phyloP scores from a whole-genome alignment of 495 filamentous ascomycete species.

The Aspergillus sparsus region DNA sequence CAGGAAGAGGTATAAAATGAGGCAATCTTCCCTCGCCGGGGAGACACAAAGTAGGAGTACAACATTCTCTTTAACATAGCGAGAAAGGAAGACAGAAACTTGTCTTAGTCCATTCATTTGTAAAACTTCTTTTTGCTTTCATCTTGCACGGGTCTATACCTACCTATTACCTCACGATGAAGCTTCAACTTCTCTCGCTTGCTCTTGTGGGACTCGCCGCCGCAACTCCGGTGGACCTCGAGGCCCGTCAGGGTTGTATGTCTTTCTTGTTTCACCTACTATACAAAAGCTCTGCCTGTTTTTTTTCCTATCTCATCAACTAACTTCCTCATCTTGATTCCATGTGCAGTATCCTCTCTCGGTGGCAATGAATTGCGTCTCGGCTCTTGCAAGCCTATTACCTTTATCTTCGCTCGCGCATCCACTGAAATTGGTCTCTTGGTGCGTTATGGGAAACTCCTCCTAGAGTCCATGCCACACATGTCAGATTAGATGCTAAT shows the following conservation, averaged over 20 bases:
- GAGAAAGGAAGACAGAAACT: no score
- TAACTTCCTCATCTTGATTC: neutral
- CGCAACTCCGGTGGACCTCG: constrained; percentile 18
- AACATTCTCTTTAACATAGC: no score
- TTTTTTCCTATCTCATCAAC: neutral
- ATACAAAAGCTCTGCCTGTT: neutral
- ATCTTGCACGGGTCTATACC: neutral
- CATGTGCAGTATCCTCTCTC: neutral
- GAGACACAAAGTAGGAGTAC: no score
- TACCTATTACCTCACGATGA: neutral
- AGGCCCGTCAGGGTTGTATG: constrained; percentile 17
- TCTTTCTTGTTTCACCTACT: neutral
- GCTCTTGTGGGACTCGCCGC: constrained; percentile 22
- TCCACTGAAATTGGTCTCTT: constrained; percentile 54
- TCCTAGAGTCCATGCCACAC: no score
- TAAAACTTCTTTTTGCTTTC: neutral
- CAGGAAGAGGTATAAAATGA: no score
- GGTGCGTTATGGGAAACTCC: constrained; percentile 27
- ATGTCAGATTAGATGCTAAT: neutral
- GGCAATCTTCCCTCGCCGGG: no score
- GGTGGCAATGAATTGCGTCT: constrained; percentile 42
- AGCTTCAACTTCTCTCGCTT: constrained; percentile 5
- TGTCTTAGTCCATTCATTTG: neutral
- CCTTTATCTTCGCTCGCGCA: constrained; percentile 54
- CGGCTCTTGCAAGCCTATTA: constrained; percentile 46